These are phyloP conservation scores for Beauveria asiatica DNA, from an alignment of 2,329 filamentous ascomycete genomes.

Conservation along the genomic window DNA sequence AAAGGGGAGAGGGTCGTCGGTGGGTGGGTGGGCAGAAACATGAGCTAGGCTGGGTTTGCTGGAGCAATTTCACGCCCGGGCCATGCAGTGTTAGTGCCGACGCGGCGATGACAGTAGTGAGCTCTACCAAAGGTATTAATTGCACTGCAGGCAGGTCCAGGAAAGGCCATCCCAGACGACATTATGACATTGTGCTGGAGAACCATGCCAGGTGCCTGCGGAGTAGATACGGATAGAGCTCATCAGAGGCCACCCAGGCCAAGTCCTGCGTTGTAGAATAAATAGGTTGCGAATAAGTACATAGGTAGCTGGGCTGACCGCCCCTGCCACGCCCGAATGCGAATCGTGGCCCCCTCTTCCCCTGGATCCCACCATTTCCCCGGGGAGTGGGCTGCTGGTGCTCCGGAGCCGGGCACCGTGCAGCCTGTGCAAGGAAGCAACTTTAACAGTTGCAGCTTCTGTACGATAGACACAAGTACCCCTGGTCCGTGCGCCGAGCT, in stretches of 20 bases:
- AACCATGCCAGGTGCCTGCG: neutral
- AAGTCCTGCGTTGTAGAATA: neutral
- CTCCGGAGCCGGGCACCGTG: neutral
- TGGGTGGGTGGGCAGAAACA: slow-evolving; percentile 10
- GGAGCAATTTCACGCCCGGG: slow-evolving; percentile 15
- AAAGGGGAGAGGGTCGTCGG: slow-evolving; percentile 14
- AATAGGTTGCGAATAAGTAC: neutral
- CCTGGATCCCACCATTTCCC: slow-evolving; percentile 11
- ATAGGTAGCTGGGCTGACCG: slow-evolving; percentile 1
- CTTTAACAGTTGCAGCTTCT: neutral
- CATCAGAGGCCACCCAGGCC: slow-evolving; percentile 9
- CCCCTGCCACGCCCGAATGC: slow-evolving; percentile 8
- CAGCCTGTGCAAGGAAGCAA: neutral
- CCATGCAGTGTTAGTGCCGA: slow-evolving; percentile 6
- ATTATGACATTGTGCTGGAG: neutral
- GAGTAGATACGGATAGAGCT: neutral
- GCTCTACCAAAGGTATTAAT: neutral
- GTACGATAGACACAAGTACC: neutral
- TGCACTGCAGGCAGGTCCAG: no score
- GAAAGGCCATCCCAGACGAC: neutral
- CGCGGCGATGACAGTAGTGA: neutral
- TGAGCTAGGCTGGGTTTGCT: neutral
- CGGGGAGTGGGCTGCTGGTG: slow-evolving; percentile 4
- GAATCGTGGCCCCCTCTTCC: neutral
- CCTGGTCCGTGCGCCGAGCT: neutral